A percentile compares a stretch with the other conserved stretches of the same genome.
These are phyloP conservation scores for Ampelocalamus luodianensis DNA, from an alignment of 176 grass and related monocot genomes.

Conservation along the genomic window DNA sequence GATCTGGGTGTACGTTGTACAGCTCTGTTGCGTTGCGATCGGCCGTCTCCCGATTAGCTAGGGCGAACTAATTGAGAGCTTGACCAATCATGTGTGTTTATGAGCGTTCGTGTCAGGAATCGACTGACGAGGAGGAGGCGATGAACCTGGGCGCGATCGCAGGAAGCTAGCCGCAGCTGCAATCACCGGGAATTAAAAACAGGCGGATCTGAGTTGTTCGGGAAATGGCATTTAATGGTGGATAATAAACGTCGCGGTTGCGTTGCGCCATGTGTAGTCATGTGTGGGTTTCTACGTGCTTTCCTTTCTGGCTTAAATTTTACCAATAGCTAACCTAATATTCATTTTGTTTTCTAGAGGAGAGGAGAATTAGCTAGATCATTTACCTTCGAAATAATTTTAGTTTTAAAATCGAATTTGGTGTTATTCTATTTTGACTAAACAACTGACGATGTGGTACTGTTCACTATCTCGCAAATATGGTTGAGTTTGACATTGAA, in stretches of 20 bases:
- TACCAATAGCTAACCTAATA: neutral
- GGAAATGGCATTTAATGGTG: conserved; percentile 6
- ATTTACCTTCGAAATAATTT: neutral
- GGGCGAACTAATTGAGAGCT: neutral
- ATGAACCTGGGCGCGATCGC: conserved; percentile 28
- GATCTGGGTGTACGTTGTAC: neutral
- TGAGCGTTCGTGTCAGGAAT: too few relatives aligned
- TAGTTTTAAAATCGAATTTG: too few relatives aligned
- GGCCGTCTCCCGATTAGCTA: neutral
- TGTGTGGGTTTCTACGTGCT: neutral
- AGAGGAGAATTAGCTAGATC: neutral
- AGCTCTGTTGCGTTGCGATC: conserved; percentile 15
- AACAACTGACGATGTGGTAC: too few relatives aligned
- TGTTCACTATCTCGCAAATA: too few relatives aligned
- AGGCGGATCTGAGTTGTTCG: conserved; percentile 18
- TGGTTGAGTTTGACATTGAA: too few relatives aligned
- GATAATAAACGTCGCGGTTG: neutral
- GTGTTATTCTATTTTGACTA: too few relatives aligned
- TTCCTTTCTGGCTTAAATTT: neutral
- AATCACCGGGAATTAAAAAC: neutral
- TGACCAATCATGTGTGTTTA: neutral
- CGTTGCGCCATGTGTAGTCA: too few relatives aligned
- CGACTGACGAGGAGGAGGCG: conserved; percentile 6
- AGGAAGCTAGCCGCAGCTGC: neutral
- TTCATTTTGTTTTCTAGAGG: neutral